Base-by-base conservation (phyloP, 495 filamentous ascomycete genomes). In the Trichocladium antarcticum region DNA sequence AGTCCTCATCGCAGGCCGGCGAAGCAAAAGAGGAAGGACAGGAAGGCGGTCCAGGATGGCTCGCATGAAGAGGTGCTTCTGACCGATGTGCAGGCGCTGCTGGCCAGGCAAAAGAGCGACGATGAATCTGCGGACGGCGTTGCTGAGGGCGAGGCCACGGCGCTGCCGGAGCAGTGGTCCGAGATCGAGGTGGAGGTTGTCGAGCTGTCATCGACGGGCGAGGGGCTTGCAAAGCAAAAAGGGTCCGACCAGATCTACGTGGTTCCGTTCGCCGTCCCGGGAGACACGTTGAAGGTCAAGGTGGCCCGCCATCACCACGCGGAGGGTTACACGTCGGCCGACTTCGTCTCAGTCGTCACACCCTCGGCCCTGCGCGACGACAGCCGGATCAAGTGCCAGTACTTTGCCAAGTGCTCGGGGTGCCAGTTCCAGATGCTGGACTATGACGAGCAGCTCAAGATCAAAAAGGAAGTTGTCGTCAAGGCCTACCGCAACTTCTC, bases 381-480 rank as follows among this genome's bases (percentile, higher is more conserved):
- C 59, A 74, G 69, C 37, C 73, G 80, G 1, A 75, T 95, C 56
- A 67, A 73, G 37, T 98, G 92, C 72, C 71, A 76, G 55, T 97
- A 97, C 69, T 98, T 98, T 59, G 66, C 75, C 28, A 77, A 72
- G 44, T 98, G 92, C 63, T 86, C 85, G 0, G 92, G 92, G 5
- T 98, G 92, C 59, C 93, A 97, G 68, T 86, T 96, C 61, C 92
- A 98, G 66, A 95, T 96, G 87, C 78, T 98, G 47, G 77, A 87
- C 36, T 98, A 98, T 66, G 68, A 75, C 24, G 81, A 85, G 47
- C 92, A 98, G 63, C 74, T 98, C 24, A 74, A 71, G 28, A 83
- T 88, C 58, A 98, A 98, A 71, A 80, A 76, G 61, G 70, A 74
- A 41, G 83, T 96, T 45, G 82, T 98, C 24, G 85, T 92, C 61